Percentiles rank a stretch among this genome's conserved stretches.
Conservation (phyloP, 768 basidiomycete genomes). For the Guyanaporus albipodus region DNA sequence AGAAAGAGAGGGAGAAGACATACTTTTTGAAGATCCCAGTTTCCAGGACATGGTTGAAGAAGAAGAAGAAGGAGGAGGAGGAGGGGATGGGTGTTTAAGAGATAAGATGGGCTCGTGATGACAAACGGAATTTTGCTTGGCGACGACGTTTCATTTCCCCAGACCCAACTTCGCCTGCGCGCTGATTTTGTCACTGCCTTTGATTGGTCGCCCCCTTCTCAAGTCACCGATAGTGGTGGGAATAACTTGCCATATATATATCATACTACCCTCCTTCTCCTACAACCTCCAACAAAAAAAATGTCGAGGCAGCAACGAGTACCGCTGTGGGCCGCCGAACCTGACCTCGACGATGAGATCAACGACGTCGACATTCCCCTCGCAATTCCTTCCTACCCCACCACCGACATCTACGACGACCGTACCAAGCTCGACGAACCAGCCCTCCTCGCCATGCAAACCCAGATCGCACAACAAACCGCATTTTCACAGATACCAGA, state of each 20-base stretch:
- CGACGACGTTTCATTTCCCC: too few relatives aligned
- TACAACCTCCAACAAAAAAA: slow-evolving; percentile 1
- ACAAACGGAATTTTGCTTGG: too few relatives aligned
- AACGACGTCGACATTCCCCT: slow-evolving; percentile 60
- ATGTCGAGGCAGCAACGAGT: slow-evolving; percentile 63
- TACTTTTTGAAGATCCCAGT: slow-evolving; percentile 39
- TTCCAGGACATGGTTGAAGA: slow-evolving; percentile 55
- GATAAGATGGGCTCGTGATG: slow-evolving; percentile 7
- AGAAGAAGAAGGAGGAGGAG: neutral
- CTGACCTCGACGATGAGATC: slow-evolving; percentile 73
- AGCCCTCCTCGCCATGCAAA: slow-evolving; percentile 68
- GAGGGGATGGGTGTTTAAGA: neutral
- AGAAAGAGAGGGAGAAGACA: neutral
- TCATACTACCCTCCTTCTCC: neutral
- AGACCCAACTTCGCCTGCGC: too few relatives aligned
- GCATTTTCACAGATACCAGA: slow-evolving; percentile 84
- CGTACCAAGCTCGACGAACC: slow-evolving; percentile 56
- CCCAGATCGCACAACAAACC: slow-evolving; percentile 79
- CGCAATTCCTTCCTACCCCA: slow-evolving; percentile 25
- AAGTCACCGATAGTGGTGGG: too few relatives aligned
- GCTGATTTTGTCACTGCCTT: too few relatives aligned
- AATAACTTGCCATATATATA: slow-evolving; percentile 16
- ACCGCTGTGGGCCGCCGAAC: slow-evolving; percentile 72
- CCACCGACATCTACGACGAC: slow-evolving; percentile 31
- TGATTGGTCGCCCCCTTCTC: too few relatives aligned